Base-by-base conservation (phyloP, 768 basidiomycete species). In the Rhodotorula taiwanensis region DNA sequence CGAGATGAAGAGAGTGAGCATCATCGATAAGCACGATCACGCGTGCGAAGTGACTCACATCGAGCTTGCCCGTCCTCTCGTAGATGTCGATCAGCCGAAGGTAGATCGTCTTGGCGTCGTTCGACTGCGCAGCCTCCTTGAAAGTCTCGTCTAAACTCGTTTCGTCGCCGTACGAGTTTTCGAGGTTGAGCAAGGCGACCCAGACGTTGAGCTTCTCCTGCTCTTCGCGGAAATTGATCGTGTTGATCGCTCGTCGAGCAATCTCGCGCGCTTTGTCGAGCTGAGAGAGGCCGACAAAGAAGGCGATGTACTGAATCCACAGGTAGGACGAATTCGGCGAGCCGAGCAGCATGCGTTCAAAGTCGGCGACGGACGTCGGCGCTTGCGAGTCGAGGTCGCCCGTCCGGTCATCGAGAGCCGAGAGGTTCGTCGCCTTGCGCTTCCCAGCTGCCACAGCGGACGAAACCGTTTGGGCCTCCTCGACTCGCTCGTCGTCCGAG, bases 261-360 rank as follows among this genome's bases (percentile, higher is more conserved):
- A 92, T 85, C 74, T 87, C 85, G 48, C 91, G 83, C 20, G 94
- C 95, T 76, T 93, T 95, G 72, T 92, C 93, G 58, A 95, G 79
- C 77, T 99, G 94, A 34, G 93, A 89, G n/a, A 99, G 82, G 70
- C 91, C 91, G 16, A 98, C 80, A 72, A 93, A 90, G 83, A 97
- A 94, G 14, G 95, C 94, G 91, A 99, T 98, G 76, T 92, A 99
- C 75, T 97, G 93, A 62, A 99, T 86, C 95, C 95, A 99, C 39
- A 98, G 81, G 77, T 87, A 95, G 0, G 95, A 98, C 11, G 93
- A 98, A 74, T 95, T 91, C 3, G 95, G 94, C 0, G 94, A 92
- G 33, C 89, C 89, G 43, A 98, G 81, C 50, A 99, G 81, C 41
- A 89, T 78, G 18, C 95, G 84, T 76, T 99, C 95, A 71, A 97